Conservation (phyloP, 768 basidiomycete species). For the Exidia glandulosa region DNA sequence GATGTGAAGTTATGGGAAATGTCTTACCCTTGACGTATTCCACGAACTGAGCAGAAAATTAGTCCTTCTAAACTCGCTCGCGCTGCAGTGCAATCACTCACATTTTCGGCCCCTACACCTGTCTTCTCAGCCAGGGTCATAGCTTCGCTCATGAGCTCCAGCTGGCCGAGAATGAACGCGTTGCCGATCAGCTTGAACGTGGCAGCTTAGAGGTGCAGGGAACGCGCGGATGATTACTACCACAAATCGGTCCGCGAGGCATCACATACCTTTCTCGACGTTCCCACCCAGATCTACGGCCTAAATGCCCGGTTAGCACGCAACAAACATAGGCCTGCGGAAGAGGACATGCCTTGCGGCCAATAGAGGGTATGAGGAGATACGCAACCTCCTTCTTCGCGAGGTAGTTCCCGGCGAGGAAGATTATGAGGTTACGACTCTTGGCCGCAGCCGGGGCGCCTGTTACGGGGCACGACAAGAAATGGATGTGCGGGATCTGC, state of each 20-base stretch:
- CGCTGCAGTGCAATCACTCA: conserved; percentile 19
- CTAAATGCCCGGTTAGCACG: no score
- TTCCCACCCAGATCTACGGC: conserved; percentile 85
- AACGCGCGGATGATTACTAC: not conserved
- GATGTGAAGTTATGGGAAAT: not conserved
- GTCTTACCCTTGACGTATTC: conserved; percentile 46
- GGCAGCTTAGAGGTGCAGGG: conserved; percentile 44
- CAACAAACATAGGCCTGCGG: conserved; percentile 15
- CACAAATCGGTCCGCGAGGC: not conserved
- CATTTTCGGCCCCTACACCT: conserved; percentile 56
- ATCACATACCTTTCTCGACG: conserved; percentile 62
- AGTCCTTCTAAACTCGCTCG: not conserved
- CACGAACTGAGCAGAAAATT: conserved; percentile 12
- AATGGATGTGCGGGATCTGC: conserved; percentile 43
- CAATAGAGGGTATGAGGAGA: conserved; percentile 70
- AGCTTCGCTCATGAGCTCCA: conserved; percentile 71
- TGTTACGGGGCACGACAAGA: conserved; percentile 65
- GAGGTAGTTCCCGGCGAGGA: conserved; percentile 71
- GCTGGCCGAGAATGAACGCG: conserved; percentile 58
- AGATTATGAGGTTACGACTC: conserved; percentile 52
- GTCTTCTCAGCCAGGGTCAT: conserved; percentile 78
- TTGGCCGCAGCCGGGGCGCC: conserved; percentile 56
- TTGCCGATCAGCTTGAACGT: conserved; percentile 75
- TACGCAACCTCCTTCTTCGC: conserved; percentile 74
- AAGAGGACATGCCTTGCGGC: conserved; percentile 57